phyloP scores from a whole-genome alignment of 345 rosid species.

The Rhodomyrtus tomentosa region DNA sequence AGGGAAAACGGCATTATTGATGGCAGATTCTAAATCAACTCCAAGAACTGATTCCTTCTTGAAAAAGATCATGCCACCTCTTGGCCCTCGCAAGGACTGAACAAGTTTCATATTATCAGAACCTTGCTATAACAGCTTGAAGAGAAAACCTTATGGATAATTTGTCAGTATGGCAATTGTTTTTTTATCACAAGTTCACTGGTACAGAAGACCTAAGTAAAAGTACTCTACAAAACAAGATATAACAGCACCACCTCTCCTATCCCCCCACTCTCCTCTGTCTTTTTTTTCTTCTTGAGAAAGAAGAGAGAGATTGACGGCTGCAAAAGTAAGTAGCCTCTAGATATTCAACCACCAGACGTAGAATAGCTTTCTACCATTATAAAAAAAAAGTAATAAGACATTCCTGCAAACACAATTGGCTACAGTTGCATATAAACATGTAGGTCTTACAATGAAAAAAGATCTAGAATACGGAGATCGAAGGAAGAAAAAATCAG shows the following conservation, averaged over 20 bases:
- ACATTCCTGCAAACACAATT: not conserved
- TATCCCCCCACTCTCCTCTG: too few species aligned
- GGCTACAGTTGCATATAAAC: not conserved
- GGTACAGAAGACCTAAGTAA: not conserved
- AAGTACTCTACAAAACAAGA: not conserved
- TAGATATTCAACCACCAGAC: not conserved
- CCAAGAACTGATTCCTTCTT: conserved; percentile 69
- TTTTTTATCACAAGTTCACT: not conserved
- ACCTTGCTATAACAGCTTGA: not conserved
- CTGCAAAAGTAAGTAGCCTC: not conserved
- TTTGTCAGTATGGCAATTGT: not conserved
- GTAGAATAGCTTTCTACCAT: not conserved
- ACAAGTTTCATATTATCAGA: conserved; percentile 1
- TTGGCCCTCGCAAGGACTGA: conserved; percentile 94
- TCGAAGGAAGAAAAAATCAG: not conserved
- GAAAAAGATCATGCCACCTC: conserved; percentile 99
- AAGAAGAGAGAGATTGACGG: not conserved
- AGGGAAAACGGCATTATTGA: conserved; percentile 94
- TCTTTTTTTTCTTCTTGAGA: accelerated
- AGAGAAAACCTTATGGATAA: not conserved
- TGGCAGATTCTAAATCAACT: conserved; percentile 68
- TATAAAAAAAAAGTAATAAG: not conserved
- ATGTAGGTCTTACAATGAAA: not conserved
- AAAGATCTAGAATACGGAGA: not conserved
- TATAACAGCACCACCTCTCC: not conserved